Conservation (phyloP, 2,329 filamentous ascomycete species). For the Ascocoryne sarcoides region DNA sequence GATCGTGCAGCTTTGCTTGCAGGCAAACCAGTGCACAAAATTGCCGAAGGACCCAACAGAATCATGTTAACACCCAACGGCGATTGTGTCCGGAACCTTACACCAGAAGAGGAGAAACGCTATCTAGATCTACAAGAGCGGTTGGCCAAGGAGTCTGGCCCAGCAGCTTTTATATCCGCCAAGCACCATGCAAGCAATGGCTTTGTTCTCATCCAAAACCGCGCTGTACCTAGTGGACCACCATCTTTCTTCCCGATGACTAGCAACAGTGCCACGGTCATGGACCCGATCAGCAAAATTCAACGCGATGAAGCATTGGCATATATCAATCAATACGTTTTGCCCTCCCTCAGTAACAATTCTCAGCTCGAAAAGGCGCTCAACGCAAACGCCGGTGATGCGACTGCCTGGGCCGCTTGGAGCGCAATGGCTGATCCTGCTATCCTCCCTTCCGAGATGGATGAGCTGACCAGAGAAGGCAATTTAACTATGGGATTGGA, state of each 20-base stretch:
- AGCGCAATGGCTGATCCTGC: constrained; percentile 12
- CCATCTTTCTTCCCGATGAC: constrained; percentile 51
- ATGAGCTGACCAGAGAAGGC: constrained; percentile 22
- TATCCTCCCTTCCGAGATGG: constrained; percentile 7
- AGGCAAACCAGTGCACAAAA: constrained; percentile 51
- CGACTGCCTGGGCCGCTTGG: constrained; percentile 23
- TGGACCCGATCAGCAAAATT: constrained; percentile 55
- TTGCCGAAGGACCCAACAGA: constrained; percentile 51
- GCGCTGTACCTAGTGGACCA: constrained; percentile 54
- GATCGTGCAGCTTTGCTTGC: constrained; percentile 47
- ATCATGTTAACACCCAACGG: constrained; percentile 69
- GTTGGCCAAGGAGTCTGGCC: constrained; percentile 43
- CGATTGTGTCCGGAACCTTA: constrained; percentile 66
- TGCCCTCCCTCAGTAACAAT: constrained; percentile 37
- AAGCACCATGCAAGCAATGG: constrained; percentile 47
- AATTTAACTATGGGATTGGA: constrained; percentile 23
- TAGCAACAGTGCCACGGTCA: constrained; percentile 28
- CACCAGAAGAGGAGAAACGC: constrained; percentile 56
- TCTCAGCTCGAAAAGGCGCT: constrained; percentile 29
- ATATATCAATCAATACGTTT: constrained; percentile 61
- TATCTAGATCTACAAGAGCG: constrained; percentile 60
- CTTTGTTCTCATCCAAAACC: constrained; percentile 54
- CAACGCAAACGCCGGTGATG: constrained; percentile 24
- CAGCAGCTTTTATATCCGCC: constrained; percentile 46
- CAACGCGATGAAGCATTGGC: constrained; percentile 57